These are phyloP conservation scores for Lentinula raphanica DNA, from an alignment of 768 basidiomycete species.

Conservation along the genomic window DNA sequence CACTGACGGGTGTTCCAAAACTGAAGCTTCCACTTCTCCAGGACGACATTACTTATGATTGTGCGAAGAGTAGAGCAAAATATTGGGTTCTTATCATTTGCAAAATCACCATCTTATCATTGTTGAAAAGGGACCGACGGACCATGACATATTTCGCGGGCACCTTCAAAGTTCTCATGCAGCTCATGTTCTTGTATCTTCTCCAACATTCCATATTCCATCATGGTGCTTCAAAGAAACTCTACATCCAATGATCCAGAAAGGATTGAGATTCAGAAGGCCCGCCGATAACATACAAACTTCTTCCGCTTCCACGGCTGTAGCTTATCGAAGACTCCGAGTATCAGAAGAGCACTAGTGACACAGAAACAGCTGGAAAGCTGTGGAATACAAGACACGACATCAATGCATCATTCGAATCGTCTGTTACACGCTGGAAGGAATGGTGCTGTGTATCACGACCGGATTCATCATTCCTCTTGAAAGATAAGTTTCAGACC, in stretches of 20 bases:
- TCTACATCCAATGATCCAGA: too few relatives aligned
- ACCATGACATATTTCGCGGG: too few relatives aligned
- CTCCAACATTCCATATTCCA: background rate
- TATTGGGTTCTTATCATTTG: background rate
- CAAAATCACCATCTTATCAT: background rate
- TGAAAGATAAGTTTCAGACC: too few relatives aligned
- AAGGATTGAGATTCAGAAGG: too few relatives aligned
- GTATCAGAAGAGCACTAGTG: background rate
- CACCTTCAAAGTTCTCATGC: too few relatives aligned
- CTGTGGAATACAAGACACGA: background rate
- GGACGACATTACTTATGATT: constrained; percentile 1
- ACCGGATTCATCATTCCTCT: too few relatives aligned
- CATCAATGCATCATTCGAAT: too few relatives aligned
- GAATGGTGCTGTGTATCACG: too few relatives aligned
- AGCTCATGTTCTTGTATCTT: background rate
- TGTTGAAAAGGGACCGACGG: background rate
- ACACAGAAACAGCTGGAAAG: background rate
- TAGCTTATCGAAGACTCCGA: background rate
- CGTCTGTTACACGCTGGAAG: too few relatives aligned
- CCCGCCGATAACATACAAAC: too few relatives aligned
- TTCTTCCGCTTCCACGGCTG: too few relatives aligned
- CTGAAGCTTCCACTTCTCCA: background rate
- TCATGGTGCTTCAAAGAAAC: too few relatives aligned
- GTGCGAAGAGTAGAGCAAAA: background rate
- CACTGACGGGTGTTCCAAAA: constrained; percentile 26